Percentiles rank a stretch among this genome's conserved stretches.
Conservation (phyloP, 2,329 filamentous ascomycete genomes). For the Alternaria gansuensis region DNA sequence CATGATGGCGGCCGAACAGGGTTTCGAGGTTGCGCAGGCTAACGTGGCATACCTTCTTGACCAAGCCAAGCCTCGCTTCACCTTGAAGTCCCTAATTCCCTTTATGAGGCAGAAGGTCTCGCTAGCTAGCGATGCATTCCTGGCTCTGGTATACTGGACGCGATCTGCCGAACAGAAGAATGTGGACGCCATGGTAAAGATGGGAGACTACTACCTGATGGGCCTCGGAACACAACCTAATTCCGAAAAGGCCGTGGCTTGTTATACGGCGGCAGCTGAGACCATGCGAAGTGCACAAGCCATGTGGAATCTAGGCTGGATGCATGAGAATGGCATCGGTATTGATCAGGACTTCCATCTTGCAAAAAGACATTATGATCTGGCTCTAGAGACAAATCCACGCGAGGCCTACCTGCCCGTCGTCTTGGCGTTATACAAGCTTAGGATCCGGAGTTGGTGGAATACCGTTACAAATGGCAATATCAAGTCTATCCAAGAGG, state of each 20-base stretch:
- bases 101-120: slow-evolving; percentile 55
- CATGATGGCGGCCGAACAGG: slow-evolving; percentile 89
- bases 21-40: slow-evolving; percentile 87
- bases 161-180: slow-evolving; percentile 92
- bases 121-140: slow-evolving; percentile 65
- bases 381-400: slow-evolving; percentile 85
- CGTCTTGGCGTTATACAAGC: slow-evolving; percentile 83
- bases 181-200: slow-evolving; percentile 93
- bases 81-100: slow-evolving; percentile 64
- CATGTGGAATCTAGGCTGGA: slow-evolving; percentile 97
- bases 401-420: slow-evolving; percentile 93
- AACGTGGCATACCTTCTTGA: slow-evolving; percentile 91
- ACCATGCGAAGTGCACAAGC: slow-evolving; percentile 92
- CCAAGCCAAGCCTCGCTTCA: slow-evolving; percentile 61
- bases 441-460: slow-evolving; percentile 89
- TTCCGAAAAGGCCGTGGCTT: slow-evolving; percentile 86
- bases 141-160: slow-evolving; percentile 93
- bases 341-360: slow-evolving; percentile 96
- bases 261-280: slow-evolving; percentile 91
- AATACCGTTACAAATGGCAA: slow-evolving; percentile 90
- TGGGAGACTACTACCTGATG: slow-evolving; percentile 95
- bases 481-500: slow-evolving; percentile 90
- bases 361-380: slow-evolving; percentile 94
- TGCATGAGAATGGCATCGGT: slow-evolving; percentile 97
- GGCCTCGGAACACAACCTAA: slow-evolving; percentile 77